Evolutionary conservation across 768 basidiomycete species (phyloP).

Genomic region (Myochromella boudieri): DNA sequence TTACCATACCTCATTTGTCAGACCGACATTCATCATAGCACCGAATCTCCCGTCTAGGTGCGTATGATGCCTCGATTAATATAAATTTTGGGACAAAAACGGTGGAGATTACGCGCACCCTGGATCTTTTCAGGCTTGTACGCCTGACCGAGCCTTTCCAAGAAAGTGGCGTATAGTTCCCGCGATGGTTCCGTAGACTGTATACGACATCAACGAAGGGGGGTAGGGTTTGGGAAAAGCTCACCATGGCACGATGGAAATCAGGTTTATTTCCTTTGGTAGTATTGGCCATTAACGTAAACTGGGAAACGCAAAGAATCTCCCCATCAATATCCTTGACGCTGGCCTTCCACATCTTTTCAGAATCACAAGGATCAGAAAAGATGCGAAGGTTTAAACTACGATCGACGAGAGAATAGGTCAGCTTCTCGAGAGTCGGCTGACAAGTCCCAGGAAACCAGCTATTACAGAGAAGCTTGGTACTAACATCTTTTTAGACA

Average conservation of each 20-base stretch:
- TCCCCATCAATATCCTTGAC: constrained; percentile 90
- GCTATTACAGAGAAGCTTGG: background rate
- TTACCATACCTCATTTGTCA: constrained; percentile 78
- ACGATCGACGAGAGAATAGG: constrained; percentile 8
- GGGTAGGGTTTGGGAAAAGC: constrained; percentile 16
- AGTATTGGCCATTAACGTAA: constrained; percentile 86
- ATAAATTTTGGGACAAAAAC: constrained; percentile 3
- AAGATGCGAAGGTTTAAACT: constrained; percentile 79
- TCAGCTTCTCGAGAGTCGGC: constrained; percentile 7
- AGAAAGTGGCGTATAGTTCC: constrained; percentile 68
- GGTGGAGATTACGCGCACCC: constrained; percentile 45
- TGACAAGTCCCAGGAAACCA: background rate
- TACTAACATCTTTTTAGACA: constrained; percentile 83
- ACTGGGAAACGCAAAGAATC: constrained; percentile 92
- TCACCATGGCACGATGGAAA: constrained; percentile 91
- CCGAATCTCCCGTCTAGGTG: constrained; percentile 85
- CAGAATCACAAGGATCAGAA: constrained; percentile 49
- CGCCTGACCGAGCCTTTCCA: constrained; percentile 60
- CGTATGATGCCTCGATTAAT: background rate
- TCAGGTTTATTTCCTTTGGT: constrained; percentile 89
- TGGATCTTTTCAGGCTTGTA: constrained; percentile 80
- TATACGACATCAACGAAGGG: background rate
- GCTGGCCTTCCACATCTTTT: constrained; percentile 81
- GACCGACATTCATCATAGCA: constrained; percentile 91
- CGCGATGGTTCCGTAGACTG: constrained; percentile 70